These are phyloP conservation scores for Scheffersomyces segobiensis DNA, from an alignment of 1,139 yeast genomes.

Conservation along the genomic window DNA sequence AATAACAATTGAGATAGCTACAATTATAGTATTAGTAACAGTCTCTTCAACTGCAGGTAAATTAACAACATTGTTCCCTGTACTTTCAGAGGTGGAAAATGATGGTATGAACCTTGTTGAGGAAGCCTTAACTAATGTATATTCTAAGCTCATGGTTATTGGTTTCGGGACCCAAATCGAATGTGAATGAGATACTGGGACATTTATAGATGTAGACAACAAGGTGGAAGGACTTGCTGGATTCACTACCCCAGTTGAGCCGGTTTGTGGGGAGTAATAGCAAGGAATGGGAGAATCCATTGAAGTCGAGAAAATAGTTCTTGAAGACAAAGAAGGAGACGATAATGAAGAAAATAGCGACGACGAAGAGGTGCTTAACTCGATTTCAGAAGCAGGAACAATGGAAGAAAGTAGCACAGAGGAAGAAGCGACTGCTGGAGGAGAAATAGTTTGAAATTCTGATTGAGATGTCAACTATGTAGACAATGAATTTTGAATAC, in stretches of 20 bases:
- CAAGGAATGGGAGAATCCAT: background rate
- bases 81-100: background rate
- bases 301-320: background rate
- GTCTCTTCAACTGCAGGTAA: background rate
- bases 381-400: background rate
- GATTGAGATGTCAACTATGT: conserved; percentile 4
- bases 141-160: background rate
- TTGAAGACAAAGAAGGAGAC: background rate
- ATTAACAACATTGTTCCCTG: background rate
- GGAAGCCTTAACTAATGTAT: background rate
- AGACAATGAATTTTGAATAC: background rate
- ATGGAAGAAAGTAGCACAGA: background rate
- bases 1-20: background rate
- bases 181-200: background rate
- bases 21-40: background rate
- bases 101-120: background rate
- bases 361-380: background rate
- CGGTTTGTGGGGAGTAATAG: background rate
- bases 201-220: background rate
- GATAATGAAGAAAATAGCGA: background rate
- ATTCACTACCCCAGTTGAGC: background rate
- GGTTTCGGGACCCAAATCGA: background rate
- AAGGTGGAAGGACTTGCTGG: background rate
- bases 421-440: background rate
- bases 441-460: background rate